A percentile compares a stretch with the other conserved stretches of the same genome.
Conservation (phyloP, 352 stramenopile genomes). For the Pythium coloratum region DNA sequence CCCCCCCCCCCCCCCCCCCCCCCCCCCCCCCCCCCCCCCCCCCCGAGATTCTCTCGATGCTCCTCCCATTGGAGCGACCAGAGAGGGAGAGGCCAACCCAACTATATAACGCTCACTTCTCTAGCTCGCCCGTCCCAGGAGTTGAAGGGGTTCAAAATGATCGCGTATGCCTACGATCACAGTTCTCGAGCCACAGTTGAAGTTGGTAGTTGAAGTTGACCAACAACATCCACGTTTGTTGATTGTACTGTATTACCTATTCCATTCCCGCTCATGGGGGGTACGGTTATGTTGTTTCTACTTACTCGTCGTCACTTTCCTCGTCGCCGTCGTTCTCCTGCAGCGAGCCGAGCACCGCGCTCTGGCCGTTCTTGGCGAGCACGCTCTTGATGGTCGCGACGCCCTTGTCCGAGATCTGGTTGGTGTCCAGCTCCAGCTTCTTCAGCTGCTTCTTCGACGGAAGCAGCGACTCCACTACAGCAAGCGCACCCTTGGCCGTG, state of each 20-base stretch:
- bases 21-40: no score
- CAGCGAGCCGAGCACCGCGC: conserved; percentile 63
- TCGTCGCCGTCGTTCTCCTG: conserved; percentile 83
- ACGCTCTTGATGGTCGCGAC: conserved; percentile 43
- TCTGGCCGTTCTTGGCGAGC: conserved; percentile 48
- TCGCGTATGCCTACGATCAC: no score
- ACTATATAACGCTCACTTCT: no score
- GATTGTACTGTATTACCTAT: conserved; percentile 3
- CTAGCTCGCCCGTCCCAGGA: no score
- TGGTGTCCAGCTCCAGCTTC: conserved; percentile 62
- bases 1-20: no score
- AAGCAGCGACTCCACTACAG: conserved; percentile 48
- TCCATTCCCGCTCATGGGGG: not conserved
- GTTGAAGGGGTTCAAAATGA: no score
- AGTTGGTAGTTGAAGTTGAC: no score
- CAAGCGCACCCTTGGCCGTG: conserved; percentile 66
- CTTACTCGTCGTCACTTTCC: conserved; percentile 48
- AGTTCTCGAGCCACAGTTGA: no score
- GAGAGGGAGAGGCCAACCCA: no score
- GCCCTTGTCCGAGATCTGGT: conserved; percentile 76
- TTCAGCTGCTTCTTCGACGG: conserved; percentile 40
- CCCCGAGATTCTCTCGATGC: no score
- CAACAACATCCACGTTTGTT: not conserved
- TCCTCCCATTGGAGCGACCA: no score
- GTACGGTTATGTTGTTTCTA: not conserved